Evolutionary conservation across 306 rosid species (phyloP), one percentile per base, ranked within the genome.

Genomic region (Potentilla sterilis): DNA sequence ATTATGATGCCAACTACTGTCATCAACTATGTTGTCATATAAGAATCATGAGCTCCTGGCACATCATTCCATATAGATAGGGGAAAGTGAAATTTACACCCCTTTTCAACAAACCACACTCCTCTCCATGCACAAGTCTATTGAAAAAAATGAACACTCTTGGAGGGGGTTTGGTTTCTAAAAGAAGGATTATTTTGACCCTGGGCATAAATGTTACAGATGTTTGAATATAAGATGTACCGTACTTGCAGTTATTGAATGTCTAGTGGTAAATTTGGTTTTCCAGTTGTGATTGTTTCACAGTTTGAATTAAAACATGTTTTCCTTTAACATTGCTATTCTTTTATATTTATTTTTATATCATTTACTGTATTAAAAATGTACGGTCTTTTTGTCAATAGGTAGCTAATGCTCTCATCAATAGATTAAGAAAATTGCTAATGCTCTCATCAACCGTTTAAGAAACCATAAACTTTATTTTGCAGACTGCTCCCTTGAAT

Each of bases 401-500:
- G 15, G 48, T 32, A 47, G 54, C 5, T 15, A 22, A 28, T 19
- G 12, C 34, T 47, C 40, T 15, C 42, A 47, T 51, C 11, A 70
- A 48, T 34, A 28, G 43, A 34, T n/a, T n/a, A n/a, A n/a, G n/a
- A n/a, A n/a, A n/a, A n/a, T n/a, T n/a, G n/a, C n/a, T n/a, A n/a
- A n/a, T n/a, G n/a, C n/a, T n/a, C n/a, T n/a, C n/a, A n/a, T n/a
- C n/a, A n/a, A n/a, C n/a, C n/a, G n/a, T n/a, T 48, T 18, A 32
- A 54, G 19, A 54, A 38, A 55, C 16, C 18, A 52, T 3, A 35
- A 72, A 66, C n/a, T 15, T 24, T 35, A n/a, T 76, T 80, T 78
- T 85, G 78, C 96, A 95, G 98, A 89, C 77, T 68, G 95, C 92
- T 68, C 98, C 97, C 34, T 85, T 95, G 82, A 97, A 95, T 86